These are phyloP conservation scores for Fusarium domesticum DNA, from an alignment of 2,329 filamentous ascomycete species.

Conservation along the genomic window DNA sequence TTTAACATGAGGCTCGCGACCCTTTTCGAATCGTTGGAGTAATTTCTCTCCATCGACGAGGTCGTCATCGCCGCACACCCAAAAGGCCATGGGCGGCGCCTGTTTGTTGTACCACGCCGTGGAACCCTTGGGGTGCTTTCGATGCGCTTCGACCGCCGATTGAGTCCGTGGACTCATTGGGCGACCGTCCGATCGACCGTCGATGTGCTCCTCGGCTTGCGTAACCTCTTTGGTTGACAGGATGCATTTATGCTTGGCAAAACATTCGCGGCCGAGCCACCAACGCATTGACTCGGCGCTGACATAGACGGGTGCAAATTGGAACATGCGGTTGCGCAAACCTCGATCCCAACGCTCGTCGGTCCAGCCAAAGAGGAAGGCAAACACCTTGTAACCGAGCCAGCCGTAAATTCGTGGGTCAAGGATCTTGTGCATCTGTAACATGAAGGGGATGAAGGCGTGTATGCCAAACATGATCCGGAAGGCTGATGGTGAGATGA, in stretches of 20 bases:
- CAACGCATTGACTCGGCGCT: slow-evolving; percentile 88
- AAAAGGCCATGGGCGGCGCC: slow-evolving; percentile 80
- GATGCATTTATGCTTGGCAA: slow-evolving; percentile 77
- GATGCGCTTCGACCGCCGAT: slow-evolving; percentile 33
- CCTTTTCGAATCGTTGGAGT: slow-evolving; percentile 69
- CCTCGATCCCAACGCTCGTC: slow-evolving; percentile 81
- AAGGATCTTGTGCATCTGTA: slow-evolving; percentile 70
- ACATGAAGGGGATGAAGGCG: slow-evolving; percentile 91
- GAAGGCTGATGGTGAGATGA: slow-evolving; percentile 74
- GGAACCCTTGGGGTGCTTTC: slow-evolving; percentile 44
- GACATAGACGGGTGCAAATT: slow-evolving; percentile 88
- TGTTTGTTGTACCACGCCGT: slow-evolving; percentile 79
- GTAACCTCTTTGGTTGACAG: slow-evolving; percentile 72
- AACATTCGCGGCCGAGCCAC: slow-evolving; percentile 90
- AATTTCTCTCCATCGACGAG: slow-evolving; percentile 79
- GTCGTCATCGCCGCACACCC: slow-evolving; percentile 79
- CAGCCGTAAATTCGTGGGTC: slow-evolving; percentile 69
- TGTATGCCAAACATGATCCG: slow-evolving; percentile 85
- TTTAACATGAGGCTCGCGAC: slow-evolving; percentile 75
- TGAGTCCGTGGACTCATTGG: slow-evolving; percentile 22
- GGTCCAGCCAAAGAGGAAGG: slow-evolving; percentile 84
- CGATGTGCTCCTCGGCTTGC: slow-evolving; percentile 58
- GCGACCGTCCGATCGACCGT: slow-evolving; percentile 40
- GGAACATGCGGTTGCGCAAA: slow-evolving; percentile 78
- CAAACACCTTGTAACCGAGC: slow-evolving; percentile 85